Evolutionary conservation across 169 alveolate species (phyloP), one percentile per base, ranked within the genome.

Genomic region (Plasmodium coatneyi): DNA sequence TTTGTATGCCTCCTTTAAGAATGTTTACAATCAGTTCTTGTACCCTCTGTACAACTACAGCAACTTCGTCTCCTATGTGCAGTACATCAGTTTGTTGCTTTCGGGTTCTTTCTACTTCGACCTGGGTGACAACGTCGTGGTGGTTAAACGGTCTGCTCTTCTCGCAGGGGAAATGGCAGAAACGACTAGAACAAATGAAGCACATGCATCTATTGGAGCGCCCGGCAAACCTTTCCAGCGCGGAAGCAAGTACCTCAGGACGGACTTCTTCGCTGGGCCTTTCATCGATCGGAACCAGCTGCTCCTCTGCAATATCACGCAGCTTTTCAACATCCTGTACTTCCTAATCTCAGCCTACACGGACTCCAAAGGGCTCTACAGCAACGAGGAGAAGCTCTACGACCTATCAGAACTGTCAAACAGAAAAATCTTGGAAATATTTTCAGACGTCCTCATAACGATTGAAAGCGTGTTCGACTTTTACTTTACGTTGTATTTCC

Each of bases 381-480:
- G 71, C 60, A 89, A 89, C 52, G 94, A 89, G 54, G 94, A 89
- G 49, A 89, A 89, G 39, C 25, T 89, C 30, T 89, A 80, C 52
- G 94, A 89, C 25, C 52, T 74, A 2, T 54, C 94, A 25, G 94
- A 89, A 66, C 41, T 89, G 41, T 80, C 91, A 16, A 89, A 89
- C 49, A 60, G 91, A 10, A 89, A 89, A 89, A 71, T 89, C 28
- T 80, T 89, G 71, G 94, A 89, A 70, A 52, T 89, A 16, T 89
- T 89, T 43, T 89, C 94, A 60, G 91, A 89, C 5, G 83, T 89
- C 4, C 70, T 89, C 30, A 39, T 80, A 66, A 79, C 91, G 16
- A 89, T 89, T 19, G 94, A 89, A 70, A 78, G 83, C 34, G 90
- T 80, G 16, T 89, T 79, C 71, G 94, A 89, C 71, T 89, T 66